Conservation (phyloP, 2,329 filamentous ascomycete genomes). For the Elsinoe perseae region DNA sequence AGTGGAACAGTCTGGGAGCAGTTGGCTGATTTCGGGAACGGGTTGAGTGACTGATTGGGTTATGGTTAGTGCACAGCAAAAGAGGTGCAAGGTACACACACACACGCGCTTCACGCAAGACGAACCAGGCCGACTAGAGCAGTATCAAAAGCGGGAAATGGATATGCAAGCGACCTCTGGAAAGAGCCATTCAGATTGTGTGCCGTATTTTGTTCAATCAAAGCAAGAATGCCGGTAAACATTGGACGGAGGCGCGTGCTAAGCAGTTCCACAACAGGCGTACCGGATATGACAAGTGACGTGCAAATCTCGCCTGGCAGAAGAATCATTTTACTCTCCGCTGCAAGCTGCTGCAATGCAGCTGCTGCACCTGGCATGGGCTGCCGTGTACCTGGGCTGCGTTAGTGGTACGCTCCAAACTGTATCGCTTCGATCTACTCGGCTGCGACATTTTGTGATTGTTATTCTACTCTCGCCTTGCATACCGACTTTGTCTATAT, state of each 20-base stretch:
- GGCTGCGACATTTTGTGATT: conserved; percentile 1
- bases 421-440: conserved; percentile 9
- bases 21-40: background rate
- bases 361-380: no score
- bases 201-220: conserved; percentile 12
- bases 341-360: no score
- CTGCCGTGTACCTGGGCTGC: conserved; percentile 1
- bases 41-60: background rate
- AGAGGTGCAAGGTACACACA: conserved; percentile 6
- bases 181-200: background rate
- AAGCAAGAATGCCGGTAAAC: conserved; percentile 15
- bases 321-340: background rate
- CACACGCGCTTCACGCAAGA: no score
- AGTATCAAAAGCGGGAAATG: conserved; percentile 13
- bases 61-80: background rate
- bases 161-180: conserved; percentile 10
- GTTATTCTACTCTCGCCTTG: conserved; percentile 4
- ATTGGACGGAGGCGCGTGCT: conserved; percentile 1
- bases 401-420: conserved; percentile 4
- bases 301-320: conserved; percentile 12
- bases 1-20: background rate
- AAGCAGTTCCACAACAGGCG: conserved; percentile 11
- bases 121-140: conserved; percentile 2
- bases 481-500: conserved; percentile 11
- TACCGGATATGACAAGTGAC: conserved; percentile 12